phyloP scores from a whole-genome alignment of 75 land plant species.

The Pinus taeda region DNA sequence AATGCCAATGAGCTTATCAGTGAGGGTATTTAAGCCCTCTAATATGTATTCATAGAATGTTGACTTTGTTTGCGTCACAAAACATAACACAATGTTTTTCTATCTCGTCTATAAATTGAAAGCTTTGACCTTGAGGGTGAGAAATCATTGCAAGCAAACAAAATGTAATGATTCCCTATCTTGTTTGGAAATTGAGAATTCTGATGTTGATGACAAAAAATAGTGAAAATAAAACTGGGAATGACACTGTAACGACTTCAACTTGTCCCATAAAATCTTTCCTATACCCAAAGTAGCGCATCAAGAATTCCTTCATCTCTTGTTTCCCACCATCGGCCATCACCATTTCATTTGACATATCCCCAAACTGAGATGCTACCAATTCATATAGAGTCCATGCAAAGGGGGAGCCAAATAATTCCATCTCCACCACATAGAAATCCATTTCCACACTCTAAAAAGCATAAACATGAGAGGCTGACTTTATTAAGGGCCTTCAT shows the following conservation, averaged over 20 bases:
- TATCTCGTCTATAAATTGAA: constrained; percentile 38
- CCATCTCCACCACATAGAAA: constrained; percentile 61
- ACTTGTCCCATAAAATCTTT: constrained; percentile 39
- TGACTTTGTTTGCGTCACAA: too few species aligned
- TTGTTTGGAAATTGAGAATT: constrained; percentile 34
- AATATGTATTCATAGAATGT: too few species aligned
- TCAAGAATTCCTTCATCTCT: constrained; percentile 2
- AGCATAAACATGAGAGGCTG: too few species aligned
- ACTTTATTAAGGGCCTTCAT: too few species aligned
- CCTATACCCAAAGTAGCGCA: constrained; percentile 18
- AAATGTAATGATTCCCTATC: not conserved
- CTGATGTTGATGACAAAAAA: constrained; percentile 29
- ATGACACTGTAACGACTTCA: constrained; percentile 17
- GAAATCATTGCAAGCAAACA: not conserved
- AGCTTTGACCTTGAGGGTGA: constrained; percentile 22
- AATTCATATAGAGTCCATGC: constrained; percentile 57
- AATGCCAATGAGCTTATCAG: too few species aligned
- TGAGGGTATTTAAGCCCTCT: too few species aligned
- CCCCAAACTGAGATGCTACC: constrained; percentile 37
- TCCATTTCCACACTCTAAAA: constrained; percentile 17
- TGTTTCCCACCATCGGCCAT: constrained; percentile 1
- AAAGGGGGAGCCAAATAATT: constrained; percentile 47
- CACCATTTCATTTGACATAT: not conserved
- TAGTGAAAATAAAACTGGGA: constrained; percentile 28
- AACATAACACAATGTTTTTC: not conserved